Conservation (phyloP, 2,329 filamentous ascomycete species). For the Nigrograna mackinnonii region DNA sequence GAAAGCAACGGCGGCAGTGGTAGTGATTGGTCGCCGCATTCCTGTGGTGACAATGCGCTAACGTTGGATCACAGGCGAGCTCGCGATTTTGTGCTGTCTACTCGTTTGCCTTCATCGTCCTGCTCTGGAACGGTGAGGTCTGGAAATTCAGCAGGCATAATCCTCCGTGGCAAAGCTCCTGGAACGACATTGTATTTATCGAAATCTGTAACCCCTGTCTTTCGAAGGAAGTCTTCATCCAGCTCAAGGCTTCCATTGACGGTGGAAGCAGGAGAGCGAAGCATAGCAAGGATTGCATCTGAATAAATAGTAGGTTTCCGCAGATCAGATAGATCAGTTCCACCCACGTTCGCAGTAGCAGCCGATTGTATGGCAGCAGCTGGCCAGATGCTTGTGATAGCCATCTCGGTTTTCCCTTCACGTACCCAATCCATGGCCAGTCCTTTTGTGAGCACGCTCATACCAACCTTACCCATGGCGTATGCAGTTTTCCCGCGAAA, state of each 20-base stretch:
- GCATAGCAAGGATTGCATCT: constrained; percentile 75
- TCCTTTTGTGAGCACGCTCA: constrained; percentile 81
- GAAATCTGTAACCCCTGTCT: constrained; percentile 71
- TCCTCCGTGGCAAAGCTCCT: constrained; percentile 67
- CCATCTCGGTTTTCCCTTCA: constrained; percentile 68
- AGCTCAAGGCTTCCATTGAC: constrained; percentile 75
- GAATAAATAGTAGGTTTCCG: constrained; percentile 74
- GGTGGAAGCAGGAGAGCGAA: constrained; percentile 59
- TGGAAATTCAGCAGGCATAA: constrained; percentile 75
- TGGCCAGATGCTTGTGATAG: constrained; percentile 82
- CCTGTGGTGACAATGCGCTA: background rate
- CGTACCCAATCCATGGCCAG: constrained; percentile 80
- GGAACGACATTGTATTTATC: constrained; percentile 71
- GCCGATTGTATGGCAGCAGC: constrained; percentile 77
- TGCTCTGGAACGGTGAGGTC: constrained; percentile 75
- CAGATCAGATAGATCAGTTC: constrained; percentile 59
- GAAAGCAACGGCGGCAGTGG: background rate
- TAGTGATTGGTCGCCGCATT: background rate
- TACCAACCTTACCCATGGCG: constrained; percentile 75
- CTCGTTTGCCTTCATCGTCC: constrained; percentile 73
- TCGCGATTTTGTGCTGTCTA: constrained; percentile 61
- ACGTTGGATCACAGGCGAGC: constrained; percentile 7
- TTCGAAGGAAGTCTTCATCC: constrained; percentile 79
- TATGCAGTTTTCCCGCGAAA: constrained; percentile 86
- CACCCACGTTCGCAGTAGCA: constrained; percentile 62